These are phyloP conservation scores for Penicillium roqueforti DNA, from an alignment of 495 filamentous ascomycete species.

Conservation along the genomic window DNA sequence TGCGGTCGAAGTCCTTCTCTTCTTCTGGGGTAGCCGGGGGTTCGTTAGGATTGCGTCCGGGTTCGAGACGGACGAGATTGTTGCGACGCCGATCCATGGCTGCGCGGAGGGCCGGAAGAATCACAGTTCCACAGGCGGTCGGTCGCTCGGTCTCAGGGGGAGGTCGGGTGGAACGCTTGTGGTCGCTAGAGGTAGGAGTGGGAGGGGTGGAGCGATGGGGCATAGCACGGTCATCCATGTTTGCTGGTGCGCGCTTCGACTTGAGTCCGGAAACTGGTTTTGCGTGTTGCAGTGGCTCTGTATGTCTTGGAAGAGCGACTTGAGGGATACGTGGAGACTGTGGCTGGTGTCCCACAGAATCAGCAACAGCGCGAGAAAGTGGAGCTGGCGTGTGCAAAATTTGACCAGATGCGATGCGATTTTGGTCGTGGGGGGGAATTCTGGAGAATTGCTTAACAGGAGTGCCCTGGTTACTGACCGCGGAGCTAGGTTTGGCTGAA, in stretches of 20 bases:
- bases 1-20: constrained; percentile 43
- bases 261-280: constrained; percentile 18
- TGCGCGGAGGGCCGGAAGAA: constrained; percentile 85
- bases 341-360: constrained; percentile 1
- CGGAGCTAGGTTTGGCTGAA: constrained; percentile 21
- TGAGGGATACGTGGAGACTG: constrained; percentile 3
- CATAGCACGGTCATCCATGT: constrained; percentile 10
- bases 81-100: constrained; percentile 71
- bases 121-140: constrained; percentile 51
- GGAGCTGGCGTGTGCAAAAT: constrained; percentile 7
- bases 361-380: constrained; percentile 13
- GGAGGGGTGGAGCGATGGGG: constrained; percentile 10
- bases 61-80: constrained; percentile 24
- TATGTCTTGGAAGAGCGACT: constrained; percentile 5
- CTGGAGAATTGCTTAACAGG: neutral
- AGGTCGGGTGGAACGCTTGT: neutral
- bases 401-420: constrained; percentile 34
- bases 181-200: constrained; percentile 3
- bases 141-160: constrained; percentile 10
- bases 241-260: constrained; percentile 23
- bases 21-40: constrained; percentile 15
- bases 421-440: constrained; percentile 44
- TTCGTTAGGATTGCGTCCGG: constrained; percentile 12
- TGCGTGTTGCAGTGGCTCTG: constrained; percentile 3
- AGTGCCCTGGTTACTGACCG: constrained; percentile 20